These are phyloP conservation scores for Aurantiochytrium sp. DNA, from an alignment of 108 stramenopile species.

Conservation along the genomic window DNA sequence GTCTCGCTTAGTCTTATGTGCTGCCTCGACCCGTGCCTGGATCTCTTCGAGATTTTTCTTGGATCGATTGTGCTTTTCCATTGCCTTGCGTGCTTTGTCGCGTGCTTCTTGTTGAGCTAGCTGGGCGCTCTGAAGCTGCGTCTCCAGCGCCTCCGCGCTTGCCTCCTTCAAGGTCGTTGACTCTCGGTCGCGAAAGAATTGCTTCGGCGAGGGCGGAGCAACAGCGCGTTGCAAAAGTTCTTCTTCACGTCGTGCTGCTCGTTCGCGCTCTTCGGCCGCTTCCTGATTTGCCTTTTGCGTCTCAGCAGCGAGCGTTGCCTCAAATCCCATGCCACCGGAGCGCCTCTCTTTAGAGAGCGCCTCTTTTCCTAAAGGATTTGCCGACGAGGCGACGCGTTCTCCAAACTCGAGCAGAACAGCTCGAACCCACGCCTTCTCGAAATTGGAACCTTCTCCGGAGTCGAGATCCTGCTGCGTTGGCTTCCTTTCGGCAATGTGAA, in stretches of 20 bases:
- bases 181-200: too few species aligned
- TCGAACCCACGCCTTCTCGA: not conserved
- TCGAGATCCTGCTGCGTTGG: not conserved
- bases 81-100: too few species aligned
- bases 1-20: too few species aligned
- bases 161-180: too few species aligned
- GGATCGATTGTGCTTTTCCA: too few species aligned
- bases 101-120: too few species aligned
- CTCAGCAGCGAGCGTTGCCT: not conserved
- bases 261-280: not conserved
- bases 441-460: not conserved
- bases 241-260: not conserved
- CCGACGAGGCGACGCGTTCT: not conserved
- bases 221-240: not conserved
- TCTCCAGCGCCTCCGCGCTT: too few species aligned
- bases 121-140: too few species aligned
- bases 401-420: not conserved
- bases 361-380: not conserved
- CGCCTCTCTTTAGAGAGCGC: too few species aligned
- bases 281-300: not conserved
- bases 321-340: not conserved
- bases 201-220: not conserved
- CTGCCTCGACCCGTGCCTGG: too few species aligned
- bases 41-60: too few species aligned
- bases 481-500: not conserved